Percentiles rank a stretch among this genome's conserved stretches.
These are phyloP conservation scores for Penstemon barbatus DNA, from an alignment of 257 asterid species.

Conservation along the genomic window DNA sequence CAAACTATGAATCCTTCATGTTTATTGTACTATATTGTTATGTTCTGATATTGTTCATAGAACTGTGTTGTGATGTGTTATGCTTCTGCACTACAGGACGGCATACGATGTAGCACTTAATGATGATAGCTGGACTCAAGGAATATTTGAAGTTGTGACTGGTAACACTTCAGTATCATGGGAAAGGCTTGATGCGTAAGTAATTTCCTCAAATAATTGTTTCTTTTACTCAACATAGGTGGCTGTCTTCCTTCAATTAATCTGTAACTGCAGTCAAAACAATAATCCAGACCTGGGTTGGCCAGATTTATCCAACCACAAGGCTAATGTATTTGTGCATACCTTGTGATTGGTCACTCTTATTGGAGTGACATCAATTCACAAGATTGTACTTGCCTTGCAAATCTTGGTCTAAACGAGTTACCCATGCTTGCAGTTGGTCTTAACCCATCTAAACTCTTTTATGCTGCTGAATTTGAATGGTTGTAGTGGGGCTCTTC, in stretches of 20 bases:
- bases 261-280: background rate
- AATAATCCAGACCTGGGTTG: no score
- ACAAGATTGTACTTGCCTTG: no score
- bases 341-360: no score
- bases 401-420: no score
- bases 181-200: slow-evolving; percentile 97
- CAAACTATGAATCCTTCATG: slow-evolving; percentile 11
- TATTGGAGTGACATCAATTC: no score
- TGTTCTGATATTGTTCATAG: background rate
- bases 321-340: no score
- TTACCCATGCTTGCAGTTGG: background rate
- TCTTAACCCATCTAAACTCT: slow-evolving; percentile 9
- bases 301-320: no score
- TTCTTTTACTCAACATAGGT: background rate
- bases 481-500: slow-evolving; percentile 59
- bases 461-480: slow-evolving; percentile 24
- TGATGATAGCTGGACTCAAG: slow-evolving; percentile 78
- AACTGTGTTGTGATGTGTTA: slow-evolving; percentile 19
- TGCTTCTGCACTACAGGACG: slow-evolving; percentile 52
- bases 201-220: slow-evolving; percentile 14
- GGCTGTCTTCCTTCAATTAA: background rate
- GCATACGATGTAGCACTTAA: slow-evolving; percentile 84
- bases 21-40: background rate
- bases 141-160: slow-evolving; percentile 53
- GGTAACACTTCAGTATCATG: slow-evolving; percentile 90